Evolutionary conservation across 345 rosid species (phyloP), one percentile per base, ranked within the genome.

Genomic region (Rhodamnia rubescens): DNA sequence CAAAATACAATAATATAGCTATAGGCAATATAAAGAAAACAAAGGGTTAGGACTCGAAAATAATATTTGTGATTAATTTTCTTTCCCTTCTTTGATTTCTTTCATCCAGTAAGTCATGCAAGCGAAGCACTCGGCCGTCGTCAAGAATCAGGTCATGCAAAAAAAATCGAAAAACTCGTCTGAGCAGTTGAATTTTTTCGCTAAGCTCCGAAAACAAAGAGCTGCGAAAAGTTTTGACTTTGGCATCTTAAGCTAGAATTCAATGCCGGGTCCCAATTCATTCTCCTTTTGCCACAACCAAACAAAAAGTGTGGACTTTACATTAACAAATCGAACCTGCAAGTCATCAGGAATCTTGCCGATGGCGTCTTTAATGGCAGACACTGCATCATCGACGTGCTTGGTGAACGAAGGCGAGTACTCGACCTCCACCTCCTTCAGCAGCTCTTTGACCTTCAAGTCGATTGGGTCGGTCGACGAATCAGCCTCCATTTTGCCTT

Each of bases 361-460:
- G 80, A 93, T 89, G 85, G 90, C 89, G 82, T 88, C 82, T 87
- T 90, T 88, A 58, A 94, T 85, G 58, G 92, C 89, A 9, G 91
- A 92, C 85, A 93, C 91, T 21, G 91, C 87, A 74, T 85, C 92
- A 74, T 93, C 92, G 52, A 94, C 94, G 58, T 89, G 87, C 86
- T 92, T 82, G 29, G 93, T 86, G 89, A 94, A 52, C 4, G 89
- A 75, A 74, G 92, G 88, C 2, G 95, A 86, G 86, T 85, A 82
- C 8, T 88, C 88, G 52, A 94, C 82, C 84, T 87, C 90, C 47
- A 91, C 93, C 88, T 93, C 95, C 88, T 94, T 92, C 18, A 94
- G 86, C 88, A 94, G 85, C 88, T 92, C 95, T 1, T 84, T 85
- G 29, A 91, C 87, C 87, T 91, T 93, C 82, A 86, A 86, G 83